Base-by-base conservation (phyloP, 345 rosid species). In the Nephelium lappaceum region DNA sequence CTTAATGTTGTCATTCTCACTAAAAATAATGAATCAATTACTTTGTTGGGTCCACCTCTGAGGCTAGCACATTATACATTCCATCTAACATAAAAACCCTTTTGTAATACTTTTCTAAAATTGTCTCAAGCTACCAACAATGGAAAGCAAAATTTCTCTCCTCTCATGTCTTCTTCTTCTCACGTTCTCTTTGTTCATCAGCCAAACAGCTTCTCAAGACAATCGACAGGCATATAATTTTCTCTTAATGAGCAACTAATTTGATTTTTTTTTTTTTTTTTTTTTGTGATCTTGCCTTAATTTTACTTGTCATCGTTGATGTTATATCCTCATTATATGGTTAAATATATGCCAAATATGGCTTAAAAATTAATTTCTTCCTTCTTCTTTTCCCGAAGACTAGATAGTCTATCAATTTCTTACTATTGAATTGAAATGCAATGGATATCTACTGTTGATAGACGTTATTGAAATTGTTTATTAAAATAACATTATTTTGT, bases 161-260 rank as follows among this genome's bases (percentile, higher is more conserved):
- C 18, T 74, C 11, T 0, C 67, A 41, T 74, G 84, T 79, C 76
- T 74, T 53, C 18, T 38, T n/a, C n/a, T 77, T n/a, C 14, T 83
- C 45, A 39, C 47, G 23, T 36, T 19, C 8, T 8, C 62, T 15
- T 16, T 61, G 60, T 69, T 72, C 39, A n/a, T 75, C 49, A 38
- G 71, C 71, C 23, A 64, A 77, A 8, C 25, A 31, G 53, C 73
- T 12, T 77, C 85, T 62, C 77, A 74, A 43, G 85, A 80, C 5
- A 23, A 73, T 38, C 74, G 73, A 69, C 64, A 77, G 85, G 85
- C 71, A 83, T 74, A 39, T 16, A 21, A 38, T 64, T 63, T 19
- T 53, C 6, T 45, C 9, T 24, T 25, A 18, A 12, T 67, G 3
- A 45, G 31, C 39, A 7, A 18, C 19, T 67, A 6, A 67, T 67